Evolutionary conservation across 2,329 filamentous ascomycete genomes (phyloP).

Genomic region (Fusarium palustre): DNA sequence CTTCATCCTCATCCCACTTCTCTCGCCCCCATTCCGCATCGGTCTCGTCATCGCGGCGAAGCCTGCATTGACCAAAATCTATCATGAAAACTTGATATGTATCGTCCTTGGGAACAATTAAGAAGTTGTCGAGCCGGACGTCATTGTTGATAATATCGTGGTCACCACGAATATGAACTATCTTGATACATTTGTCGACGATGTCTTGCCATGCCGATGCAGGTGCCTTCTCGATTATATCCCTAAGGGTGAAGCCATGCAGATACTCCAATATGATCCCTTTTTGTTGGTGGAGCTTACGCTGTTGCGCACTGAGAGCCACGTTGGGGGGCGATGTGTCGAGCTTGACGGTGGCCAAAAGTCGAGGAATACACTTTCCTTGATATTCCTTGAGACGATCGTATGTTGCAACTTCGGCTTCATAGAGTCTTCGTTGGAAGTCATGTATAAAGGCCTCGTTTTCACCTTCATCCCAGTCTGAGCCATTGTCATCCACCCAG

Average conservation of each 20-base stretch:
- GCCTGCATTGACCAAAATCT: slow-evolving; percentile 42
- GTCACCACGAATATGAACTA: slow-evolving; percentile 38
- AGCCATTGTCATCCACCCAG: slow-evolving; percentile 10
- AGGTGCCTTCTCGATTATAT: slow-evolving; percentile 5
- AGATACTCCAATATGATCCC: slow-evolving; percentile 42
- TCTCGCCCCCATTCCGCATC: slow-evolving; percentile 36
- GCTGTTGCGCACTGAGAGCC: background rate
- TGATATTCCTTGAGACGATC: slow-evolving; percentile 27
- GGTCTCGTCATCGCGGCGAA: slow-evolving; percentile 35
- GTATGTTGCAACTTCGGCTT: slow-evolving; percentile 37
- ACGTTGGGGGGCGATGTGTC: background rate
- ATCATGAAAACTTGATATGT: slow-evolving; percentile 42
- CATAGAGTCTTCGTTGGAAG: slow-evolving; percentile 12
- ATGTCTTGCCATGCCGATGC: slow-evolving; percentile 30
- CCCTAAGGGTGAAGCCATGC: slow-evolving; percentile 24
- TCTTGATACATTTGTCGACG: slow-evolving; percentile 36
- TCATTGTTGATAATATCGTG: slow-evolving; percentile 43
- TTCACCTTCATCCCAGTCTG: slow-evolving; percentile 33
- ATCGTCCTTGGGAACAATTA: slow-evolving; percentile 7
- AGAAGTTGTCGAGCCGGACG: slow-evolving; percentile 42
- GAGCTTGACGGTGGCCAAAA: slow-evolving; percentile 8
- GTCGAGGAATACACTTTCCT: slow-evolving; percentile 34
- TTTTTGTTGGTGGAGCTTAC: background rate
- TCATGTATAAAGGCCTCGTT: slow-evolving; percentile 33
- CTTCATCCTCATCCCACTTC: slow-evolving; percentile 41